Conservation (phyloP, 148 eudicot species). For the Rhododendron simsii region DNA sequence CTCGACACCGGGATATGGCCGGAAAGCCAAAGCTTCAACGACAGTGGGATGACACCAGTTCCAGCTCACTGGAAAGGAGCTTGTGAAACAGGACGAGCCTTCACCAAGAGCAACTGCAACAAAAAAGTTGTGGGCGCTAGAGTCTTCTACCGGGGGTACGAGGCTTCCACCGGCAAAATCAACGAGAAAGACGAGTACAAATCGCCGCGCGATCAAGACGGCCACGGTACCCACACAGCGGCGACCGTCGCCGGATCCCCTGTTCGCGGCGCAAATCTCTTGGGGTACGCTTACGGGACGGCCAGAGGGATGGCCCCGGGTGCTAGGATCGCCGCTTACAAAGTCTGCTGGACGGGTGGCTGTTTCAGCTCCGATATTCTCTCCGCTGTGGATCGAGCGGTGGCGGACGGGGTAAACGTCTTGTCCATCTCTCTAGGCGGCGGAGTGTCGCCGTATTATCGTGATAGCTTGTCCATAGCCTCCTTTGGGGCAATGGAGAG, state of each 20-base stretch:
- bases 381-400: constrained; percentile 77
- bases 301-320: constrained; percentile 85
- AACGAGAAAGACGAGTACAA: constrained; percentile 57
- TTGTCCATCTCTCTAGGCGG: constrained; percentile 90
- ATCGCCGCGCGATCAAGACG: constrained; percentile 85
- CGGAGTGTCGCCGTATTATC: constrained; percentile 68
- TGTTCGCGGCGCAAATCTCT: constrained; percentile 62
- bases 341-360: constrained; percentile 94
- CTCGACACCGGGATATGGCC: constrained; percentile 97
- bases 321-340: constrained; percentile 80
- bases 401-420: constrained; percentile 74
- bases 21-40: constrained; percentile 85
- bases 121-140: constrained; percentile 74
- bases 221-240: constrained; percentile 92
- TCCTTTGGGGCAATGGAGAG: constrained; percentile 88
- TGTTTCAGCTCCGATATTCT: constrained; percentile 95
- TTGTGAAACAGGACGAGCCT: constrained; percentile 66
- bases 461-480: constrained; percentile 74
- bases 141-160: constrained; percentile 69
- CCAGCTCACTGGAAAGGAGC: constrained; percentile 73
- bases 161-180: constrained; percentile 72
- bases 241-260: constrained; percentile 78
- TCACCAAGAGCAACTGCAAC: constrained; percentile 55
- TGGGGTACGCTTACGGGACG: constrained; percentile 76
- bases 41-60: constrained; percentile 41